Percentiles rank a stretch among this genome's conserved stretches.
phyloP scores from a whole-genome alignment of 352 stramenopile species.

The Globisporangium okanoganense region DNA sequence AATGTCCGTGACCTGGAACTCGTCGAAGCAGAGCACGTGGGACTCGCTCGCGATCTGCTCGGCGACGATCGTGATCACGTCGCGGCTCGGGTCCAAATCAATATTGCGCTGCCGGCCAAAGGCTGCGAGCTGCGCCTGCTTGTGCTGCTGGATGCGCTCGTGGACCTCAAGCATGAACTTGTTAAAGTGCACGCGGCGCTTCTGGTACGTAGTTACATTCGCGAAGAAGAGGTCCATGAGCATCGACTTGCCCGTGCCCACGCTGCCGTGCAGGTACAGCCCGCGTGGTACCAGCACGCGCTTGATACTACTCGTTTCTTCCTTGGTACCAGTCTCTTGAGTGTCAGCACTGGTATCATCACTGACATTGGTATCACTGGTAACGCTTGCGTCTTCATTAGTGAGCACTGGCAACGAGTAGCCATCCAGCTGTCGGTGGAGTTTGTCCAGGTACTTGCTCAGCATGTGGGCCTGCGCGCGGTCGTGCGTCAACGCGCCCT shows the following conservation, averaged over 20 bases:
- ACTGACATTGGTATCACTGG: neutral
- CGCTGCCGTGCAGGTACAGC: constrained; percentile 93
- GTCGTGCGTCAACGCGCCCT: constrained; percentile 25
- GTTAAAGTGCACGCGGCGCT: constrained; percentile 96
- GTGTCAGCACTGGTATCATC: neutral
- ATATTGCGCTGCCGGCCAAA: constrained; percentile 88
- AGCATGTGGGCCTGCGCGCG: constrained; percentile 25
- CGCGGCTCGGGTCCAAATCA: constrained; percentile 59
- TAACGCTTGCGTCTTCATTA: neutral
- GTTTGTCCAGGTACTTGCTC: constrained; percentile 52
- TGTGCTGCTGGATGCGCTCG: constrained; percentile 85
- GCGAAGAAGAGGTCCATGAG: constrained; percentile 96
- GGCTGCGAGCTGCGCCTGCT: constrained; percentile 77
- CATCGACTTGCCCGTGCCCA: constrained; percentile 96
- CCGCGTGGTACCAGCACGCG: constrained; percentile 70
- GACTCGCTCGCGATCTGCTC: constrained; percentile 83
- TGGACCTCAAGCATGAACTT: constrained; percentile 97
- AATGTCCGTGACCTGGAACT: constrained; percentile 98
- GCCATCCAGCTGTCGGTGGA: constrained; percentile 43
- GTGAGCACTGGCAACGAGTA: constrained; percentile 46
- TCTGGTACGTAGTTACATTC: constrained; percentile 47
- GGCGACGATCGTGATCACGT: constrained; percentile 81
- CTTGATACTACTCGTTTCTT: neutral
- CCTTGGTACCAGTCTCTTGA: neutral
- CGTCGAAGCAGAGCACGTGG: constrained; percentile 96